Base-by-base conservation (phyloP, 2,329 filamentous ascomycete species). In the Shiraia sp. region DNA sequence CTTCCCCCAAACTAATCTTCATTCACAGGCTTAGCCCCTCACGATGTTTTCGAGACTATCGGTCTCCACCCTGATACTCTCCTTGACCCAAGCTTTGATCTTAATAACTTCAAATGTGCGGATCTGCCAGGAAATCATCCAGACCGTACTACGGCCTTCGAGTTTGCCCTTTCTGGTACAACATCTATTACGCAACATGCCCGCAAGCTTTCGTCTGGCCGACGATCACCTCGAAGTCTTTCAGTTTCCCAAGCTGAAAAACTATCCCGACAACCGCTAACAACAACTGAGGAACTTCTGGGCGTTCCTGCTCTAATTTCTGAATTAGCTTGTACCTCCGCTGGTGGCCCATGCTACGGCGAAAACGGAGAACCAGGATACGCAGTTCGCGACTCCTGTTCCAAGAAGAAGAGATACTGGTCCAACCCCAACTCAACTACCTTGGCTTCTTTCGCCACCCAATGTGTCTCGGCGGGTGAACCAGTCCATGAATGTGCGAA, bases 1-100 rank as follows among this genome's bases (percentile, higher is more conserved):
- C 4, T 22, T 22, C 8, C 19, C 4, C 4, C 42, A 17, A 36
- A 49, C 14, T 14, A 30, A 24, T 8, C 4, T 5, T 8, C 8
- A 10, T n/a, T 23, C 8, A 10, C 17, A 51, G 51, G 36, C 2
- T 41, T 55, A 25, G 32, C 49, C 3, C 46, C 46, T 14, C 57
- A 63, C 14, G 64, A 69, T 10, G 42, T 64, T 10, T 51, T 61
- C 16, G 66, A 70, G 49, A 66, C 70, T 42, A 57, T 69, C 3
- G 66, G 65, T 1, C 34, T 69, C 7, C 37, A 53, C 14, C 23
- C 47, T 6, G 35, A 50, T n/a, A 45, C 55, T 12, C 26, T 40
- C 13, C 28, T 68, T 6, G 64, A 68, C 28, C 35, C 44, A 9
- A 66, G 61, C 40, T 67, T 67, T 51, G 49, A 60, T 30, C 26